These are phyloP conservation scores for Cercospora sojina DNA, from an alignment of 2,329 filamentous ascomycete genomes.

Conservation along the genomic window DNA sequence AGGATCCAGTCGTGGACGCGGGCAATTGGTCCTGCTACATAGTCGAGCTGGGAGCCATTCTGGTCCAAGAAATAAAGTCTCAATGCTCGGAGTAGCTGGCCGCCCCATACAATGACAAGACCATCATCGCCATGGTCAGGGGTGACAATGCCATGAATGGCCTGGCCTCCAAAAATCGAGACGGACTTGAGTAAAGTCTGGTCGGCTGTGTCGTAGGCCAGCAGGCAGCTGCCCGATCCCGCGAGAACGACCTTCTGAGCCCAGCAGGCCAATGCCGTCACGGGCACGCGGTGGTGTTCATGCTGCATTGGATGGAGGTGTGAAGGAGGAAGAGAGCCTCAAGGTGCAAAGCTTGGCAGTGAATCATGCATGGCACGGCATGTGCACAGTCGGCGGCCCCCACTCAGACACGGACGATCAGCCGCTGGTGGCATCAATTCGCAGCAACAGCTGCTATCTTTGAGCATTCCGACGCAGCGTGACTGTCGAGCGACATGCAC, in stretches of 20 bases:
- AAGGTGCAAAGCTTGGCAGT: not conserved
- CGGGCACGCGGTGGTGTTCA: slow-evolving; percentile 41
- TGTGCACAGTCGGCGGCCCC: not conserved
- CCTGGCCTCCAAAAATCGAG: slow-evolving; percentile 64
- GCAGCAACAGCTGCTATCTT: not conserved
- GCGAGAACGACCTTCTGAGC: slow-evolving; percentile 40
- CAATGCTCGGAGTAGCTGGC: slow-evolving; percentile 33
- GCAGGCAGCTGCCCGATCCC: slow-evolving; percentile 46
- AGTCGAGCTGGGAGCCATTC: slow-evolving; percentile 13
- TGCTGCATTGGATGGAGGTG: slow-evolving; percentile 30
- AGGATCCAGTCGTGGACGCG: slow-evolving; percentile 75
- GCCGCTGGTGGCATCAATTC: not conserved
- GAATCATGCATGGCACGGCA: not conserved
- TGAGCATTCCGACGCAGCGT: not conserved
- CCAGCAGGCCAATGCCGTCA: slow-evolving; percentile 47
- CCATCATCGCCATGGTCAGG: slow-evolving; percentile 30
- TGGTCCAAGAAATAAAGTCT: not conserved
- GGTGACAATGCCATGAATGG: slow-evolving; percentile 70
- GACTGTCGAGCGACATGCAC: not conserved
- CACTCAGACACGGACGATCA: not conserved
- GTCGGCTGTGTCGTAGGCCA: slow-evolving; percentile 38
- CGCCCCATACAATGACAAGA: slow-evolving; percentile 67
- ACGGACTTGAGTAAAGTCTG: slow-evolving; percentile 36
- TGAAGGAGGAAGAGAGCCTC: not conserved
- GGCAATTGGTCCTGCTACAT: slow-evolving; percentile 43